Evolutionary conservation across 306 rosid genomes (phyloP).

Genomic region (Gynostemma pentaphyllum): DNA sequence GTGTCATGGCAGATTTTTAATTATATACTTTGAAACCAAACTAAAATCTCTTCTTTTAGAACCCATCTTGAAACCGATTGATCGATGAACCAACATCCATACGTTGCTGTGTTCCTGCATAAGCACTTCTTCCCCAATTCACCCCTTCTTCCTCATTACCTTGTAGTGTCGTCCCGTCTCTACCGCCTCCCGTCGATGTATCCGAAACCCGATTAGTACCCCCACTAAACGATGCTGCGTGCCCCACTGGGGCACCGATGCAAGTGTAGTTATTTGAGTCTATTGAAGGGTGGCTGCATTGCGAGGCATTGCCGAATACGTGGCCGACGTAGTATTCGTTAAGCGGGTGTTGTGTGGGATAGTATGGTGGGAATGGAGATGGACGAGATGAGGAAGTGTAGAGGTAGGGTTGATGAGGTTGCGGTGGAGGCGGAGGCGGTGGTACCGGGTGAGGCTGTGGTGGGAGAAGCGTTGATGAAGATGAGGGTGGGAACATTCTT

Average conservation of each 20-base stretch:
- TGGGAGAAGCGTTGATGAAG: conserved; percentile 39
- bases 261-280: conserved; percentile 40
- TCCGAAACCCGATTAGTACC: conserved; percentile 1
- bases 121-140: conserved; percentile 38
- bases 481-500: conserved; percentile 56
- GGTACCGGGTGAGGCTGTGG: neutral
- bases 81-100: conserved; percentile 44
- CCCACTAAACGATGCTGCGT: conserved; percentile 22
- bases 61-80: conserved; percentile 87
- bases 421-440: conserved; percentile 22
- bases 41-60: conserved; percentile 29
- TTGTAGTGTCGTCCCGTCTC: conserved; percentile 34
- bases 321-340: conserved; percentile 66
- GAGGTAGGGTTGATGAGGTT: conserved; percentile 28
- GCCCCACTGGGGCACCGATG: conserved; percentile 89
- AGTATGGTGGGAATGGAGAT: conserved; percentile 31
- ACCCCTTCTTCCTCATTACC: conserved; percentile 23
- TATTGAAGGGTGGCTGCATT: conserved; percentile 16
- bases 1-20: conserved; percentile 26
- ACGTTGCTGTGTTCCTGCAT: conserved; percentile 22
- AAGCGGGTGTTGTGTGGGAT: conserved; percentile 28
- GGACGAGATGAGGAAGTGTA: conserved; percentile 51
- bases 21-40: neutral
- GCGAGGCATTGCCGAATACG: conserved; percentile 30
- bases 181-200: conserved; percentile 7